Conservation (phyloP, 371 early-diverging fungal species). For the Mucor plumbeus region DNA sequence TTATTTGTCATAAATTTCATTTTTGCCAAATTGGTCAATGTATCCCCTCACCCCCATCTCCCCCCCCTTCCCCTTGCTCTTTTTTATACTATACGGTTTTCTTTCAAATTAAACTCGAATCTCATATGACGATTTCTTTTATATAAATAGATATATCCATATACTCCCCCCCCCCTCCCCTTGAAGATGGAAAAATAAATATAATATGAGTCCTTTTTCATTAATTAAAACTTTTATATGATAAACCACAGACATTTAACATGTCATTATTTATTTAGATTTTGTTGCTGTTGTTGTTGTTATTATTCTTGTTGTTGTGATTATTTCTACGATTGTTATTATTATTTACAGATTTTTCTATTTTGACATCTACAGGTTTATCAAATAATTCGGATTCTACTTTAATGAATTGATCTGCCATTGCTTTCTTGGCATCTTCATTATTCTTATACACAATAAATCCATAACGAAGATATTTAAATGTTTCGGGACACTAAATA, state of each 20-base stretch:
- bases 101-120: slow-evolving; percentile 25
- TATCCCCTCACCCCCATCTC: slow-evolving; percentile 2
- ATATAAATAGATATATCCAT: slow-evolving; percentile 1
- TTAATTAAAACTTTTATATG: no score
- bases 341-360: slow-evolving; percentile 22
- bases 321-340: slow-evolving; percentile 3
- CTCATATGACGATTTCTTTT: slow-evolving; percentile 18
- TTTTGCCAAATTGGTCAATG: slow-evolving; percentile 13
- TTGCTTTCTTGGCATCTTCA: slow-evolving; percentile 30
- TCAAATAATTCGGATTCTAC: slow-evolving; percentile 28
- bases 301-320: slow-evolving; percentile 3
- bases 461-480: slow-evolving; percentile 31
- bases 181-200: neutral
- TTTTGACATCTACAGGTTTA: slow-evolving; percentile 29
- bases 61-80: neutral
- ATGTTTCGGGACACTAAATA: slow-evolving; percentile 38
- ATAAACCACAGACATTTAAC: neutral
- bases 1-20: slow-evolving; percentile 17
- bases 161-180: neutral
- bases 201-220: no score
- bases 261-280: slow-evolving; percentile 2
- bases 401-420: slow-evolving; percentile 32
- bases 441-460: slow-evolving; percentile 35
- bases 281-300: neutral
- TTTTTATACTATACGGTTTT: slow-evolving; percentile 9